Conservation (phyloP, 2,329 filamentous ascomycete genomes). For the Rutstroemia sp. region DNA sequence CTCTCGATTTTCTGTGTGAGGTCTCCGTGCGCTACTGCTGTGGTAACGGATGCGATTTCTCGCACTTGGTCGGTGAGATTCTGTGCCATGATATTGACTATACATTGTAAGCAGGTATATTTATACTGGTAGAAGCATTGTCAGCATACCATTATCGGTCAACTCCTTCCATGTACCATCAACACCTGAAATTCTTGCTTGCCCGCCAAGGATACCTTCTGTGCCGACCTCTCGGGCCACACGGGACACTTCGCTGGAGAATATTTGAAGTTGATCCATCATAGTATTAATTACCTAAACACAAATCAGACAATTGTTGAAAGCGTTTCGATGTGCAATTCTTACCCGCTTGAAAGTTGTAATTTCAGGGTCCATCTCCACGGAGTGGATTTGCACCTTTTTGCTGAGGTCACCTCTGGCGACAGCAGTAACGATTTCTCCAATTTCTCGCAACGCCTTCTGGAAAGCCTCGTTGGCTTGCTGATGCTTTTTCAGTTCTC, state of each 20-base stretch:
- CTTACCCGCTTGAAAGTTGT: constrained; percentile 87
- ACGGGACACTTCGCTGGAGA: constrained; percentile 91
- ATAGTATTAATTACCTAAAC: constrained; percentile 74
- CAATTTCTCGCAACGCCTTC: constrained; percentile 92
- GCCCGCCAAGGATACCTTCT: constrained; percentile 86
- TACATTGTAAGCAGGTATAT: constrained; percentile 11
- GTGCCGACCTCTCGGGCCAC: constrained; percentile 94
- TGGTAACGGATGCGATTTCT: constrained; percentile 79
- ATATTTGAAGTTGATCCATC: constrained; percentile 97
- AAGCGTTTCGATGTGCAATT: not conserved
- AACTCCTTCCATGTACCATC: constrained; percentile 97
- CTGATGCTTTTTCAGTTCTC: constrained; percentile 93
- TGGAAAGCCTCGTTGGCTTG: constrained; percentile 98
- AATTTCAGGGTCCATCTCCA: constrained; percentile 97
- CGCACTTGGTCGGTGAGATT: constrained; percentile 78
- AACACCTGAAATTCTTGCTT: constrained; percentile 88
- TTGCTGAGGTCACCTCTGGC: constrained; percentile 93
- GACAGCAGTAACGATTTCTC: constrained; percentile 93
- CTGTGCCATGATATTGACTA: constrained; percentile 77
- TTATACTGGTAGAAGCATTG: not conserved
- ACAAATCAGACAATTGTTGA: not conserved
- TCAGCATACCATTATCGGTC: constrained; percentile 65
- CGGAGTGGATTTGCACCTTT: constrained; percentile 90
- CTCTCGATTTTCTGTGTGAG: constrained; percentile 78
- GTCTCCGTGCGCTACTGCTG: constrained; percentile 75